Conservation (phyloP, 768 basidiomycete genomes). For the Trametes villosa region DNA sequence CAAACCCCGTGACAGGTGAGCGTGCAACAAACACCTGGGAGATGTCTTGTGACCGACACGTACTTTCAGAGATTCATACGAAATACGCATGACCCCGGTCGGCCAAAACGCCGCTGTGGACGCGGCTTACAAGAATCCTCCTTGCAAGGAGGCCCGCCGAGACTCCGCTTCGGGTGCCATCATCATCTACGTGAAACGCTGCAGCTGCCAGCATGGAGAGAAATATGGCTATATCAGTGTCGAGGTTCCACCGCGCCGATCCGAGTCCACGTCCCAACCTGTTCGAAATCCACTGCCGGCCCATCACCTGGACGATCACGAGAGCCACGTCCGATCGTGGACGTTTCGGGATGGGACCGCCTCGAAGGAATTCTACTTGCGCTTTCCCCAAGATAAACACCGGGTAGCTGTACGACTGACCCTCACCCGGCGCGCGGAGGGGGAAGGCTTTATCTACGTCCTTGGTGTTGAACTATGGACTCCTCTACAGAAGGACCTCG, state of each 20-base stretch:
- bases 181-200: conserved; percentile 6
- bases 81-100: too few relatives aligned
- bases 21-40: too few relatives aligned
- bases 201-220: conserved; percentile 8
- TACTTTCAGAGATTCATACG: too few relatives aligned
- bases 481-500: too few relatives aligned
- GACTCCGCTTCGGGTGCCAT: too few relatives aligned
- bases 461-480: too few relatives aligned
- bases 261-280: not conserved
- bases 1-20: conserved; percentile 1
- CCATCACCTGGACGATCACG: conserved; percentile 1
- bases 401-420: conserved; percentile 4
- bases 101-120: too few relatives aligned
- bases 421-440: not conserved
- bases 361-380: conserved; percentile 7
- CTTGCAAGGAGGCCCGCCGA: too few relatives aligned
- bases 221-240: not conserved
- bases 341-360: conserved; percentile 13
- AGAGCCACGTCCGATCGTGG: conserved; percentile 16
- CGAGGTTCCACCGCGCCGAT: not conserved
- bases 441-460: not conserved
- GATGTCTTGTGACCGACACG: too few relatives aligned
- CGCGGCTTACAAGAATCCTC: too few relatives aligned
- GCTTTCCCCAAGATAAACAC: not conserved
- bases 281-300: not conserved